Evolutionary conservation across 2,329 filamentous ascomycete species (phyloP).

Genomic region (Cercospora nicotianae): DNA sequence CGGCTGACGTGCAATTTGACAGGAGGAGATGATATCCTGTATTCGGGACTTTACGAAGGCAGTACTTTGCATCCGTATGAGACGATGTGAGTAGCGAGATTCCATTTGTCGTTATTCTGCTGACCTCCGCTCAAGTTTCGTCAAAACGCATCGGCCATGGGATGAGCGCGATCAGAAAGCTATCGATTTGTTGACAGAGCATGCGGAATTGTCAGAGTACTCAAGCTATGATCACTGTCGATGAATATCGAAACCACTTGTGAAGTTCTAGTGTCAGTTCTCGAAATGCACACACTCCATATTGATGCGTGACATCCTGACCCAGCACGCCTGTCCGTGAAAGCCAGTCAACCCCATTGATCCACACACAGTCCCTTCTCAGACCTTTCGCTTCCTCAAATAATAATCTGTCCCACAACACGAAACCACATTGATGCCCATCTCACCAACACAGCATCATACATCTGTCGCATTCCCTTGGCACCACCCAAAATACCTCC

Average conservation of each 20-base stretch:
- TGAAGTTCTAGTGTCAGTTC: not conserved
- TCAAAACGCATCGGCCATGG: slow-evolving; percentile 23
- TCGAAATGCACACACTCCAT: too few relatives aligned
- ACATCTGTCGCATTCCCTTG: not conserved
- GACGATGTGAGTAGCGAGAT: slow-evolving; percentile 18
- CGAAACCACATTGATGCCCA: not conserved
- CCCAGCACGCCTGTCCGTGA: too few relatives aligned
- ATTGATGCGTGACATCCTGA: too few relatives aligned
- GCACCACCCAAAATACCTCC: not conserved
- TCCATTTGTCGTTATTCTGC: too few relatives aligned
- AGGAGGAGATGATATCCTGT: slow-evolving; percentile 16
- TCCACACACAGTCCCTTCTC: too few relatives aligned
- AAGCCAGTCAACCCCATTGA: too few relatives aligned
- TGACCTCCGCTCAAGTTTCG: slow-evolving; percentile 11
- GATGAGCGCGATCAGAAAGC: slow-evolving; percentile 17
- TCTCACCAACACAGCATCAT: not conserved
- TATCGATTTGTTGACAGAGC: slow-evolving; percentile 23
- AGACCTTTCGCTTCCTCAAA: too few relatives aligned
- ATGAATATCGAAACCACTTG: not conserved
- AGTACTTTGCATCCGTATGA: slow-evolving; percentile 22
- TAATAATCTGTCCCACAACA: not conserved
- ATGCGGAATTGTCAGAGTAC: slow-evolving; percentile 19
- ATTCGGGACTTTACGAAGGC: slow-evolving; percentile 16
- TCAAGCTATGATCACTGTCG: slow-evolving; percentile 23
- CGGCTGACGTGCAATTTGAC: not conserved